A percentile compares a stretch with the other conserved stretches of the same genome.
phyloP scores from a whole-genome alignment of 1,139 yeast genomes.

The Geotrichum restrictum region DNA sequence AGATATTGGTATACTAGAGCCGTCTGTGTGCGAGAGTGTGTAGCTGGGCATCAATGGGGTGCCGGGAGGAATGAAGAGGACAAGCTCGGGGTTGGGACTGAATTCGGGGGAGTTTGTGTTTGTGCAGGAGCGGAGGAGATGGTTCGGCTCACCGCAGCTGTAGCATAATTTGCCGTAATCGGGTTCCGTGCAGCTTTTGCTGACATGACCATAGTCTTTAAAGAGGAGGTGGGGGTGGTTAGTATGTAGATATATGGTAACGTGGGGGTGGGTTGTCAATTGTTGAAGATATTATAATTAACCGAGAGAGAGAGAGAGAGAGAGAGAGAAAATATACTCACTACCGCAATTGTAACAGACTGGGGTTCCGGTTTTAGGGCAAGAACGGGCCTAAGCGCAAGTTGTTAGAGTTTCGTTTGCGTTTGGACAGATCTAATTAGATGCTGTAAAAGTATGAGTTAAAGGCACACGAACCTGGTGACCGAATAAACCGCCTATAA shows the following conservation, averaged over 20 bases:
- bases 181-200: constrained; percentile 63
- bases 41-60: neutral
- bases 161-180: constrained; percentile 51
- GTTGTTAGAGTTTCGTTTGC: no score
- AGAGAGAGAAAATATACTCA: no score
- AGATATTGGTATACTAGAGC: constrained; percentile 2
- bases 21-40: neutral
- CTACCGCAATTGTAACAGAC: constrained; percentile 39
- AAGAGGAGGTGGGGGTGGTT: neutral
- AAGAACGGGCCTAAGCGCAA: constrained; percentile 25
- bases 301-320: no score
- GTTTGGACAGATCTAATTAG: no score
- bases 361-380: constrained; percentile 39
- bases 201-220: constrained; percentile 59
- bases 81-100: neutral
- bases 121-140: constrained; percentile 35
- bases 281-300: no score
- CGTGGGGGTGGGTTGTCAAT: neutral
- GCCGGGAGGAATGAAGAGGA: neutral
- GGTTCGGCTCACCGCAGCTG: constrained; percentile 85
- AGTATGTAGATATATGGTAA: no score
- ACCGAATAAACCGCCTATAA: constrained; percentile 35
- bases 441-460: no score
- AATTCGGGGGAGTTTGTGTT: constrained; percentile 6
- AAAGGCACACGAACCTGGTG: constrained; percentile 27